Evolutionary conservation across 192 early-diverging fungal genomes (phyloP).

Genomic region (Mortierella alpina): DNA sequence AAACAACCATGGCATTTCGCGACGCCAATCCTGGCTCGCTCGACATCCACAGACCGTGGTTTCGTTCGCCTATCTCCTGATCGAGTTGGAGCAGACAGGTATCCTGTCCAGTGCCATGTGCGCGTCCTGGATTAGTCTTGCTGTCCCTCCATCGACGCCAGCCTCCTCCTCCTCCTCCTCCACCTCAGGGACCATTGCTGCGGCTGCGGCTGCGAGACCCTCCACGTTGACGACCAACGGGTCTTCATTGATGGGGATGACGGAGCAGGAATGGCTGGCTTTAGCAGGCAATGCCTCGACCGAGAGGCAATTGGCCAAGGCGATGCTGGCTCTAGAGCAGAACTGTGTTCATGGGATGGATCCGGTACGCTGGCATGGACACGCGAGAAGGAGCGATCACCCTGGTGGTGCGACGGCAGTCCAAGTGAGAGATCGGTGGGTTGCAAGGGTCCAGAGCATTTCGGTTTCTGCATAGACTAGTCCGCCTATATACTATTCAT

Average conservation of each 20-base stretch:
- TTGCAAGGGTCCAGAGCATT: too few species aligned
- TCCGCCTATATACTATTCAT: too few species aligned
- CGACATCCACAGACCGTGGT: conserved; percentile 24
- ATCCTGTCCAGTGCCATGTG: conserved; percentile 24
- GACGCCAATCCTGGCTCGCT: conserved; percentile 17
- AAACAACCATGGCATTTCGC: not conserved
- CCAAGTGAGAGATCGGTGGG: too few species aligned
- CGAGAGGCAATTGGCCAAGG: conserved; percentile 22
- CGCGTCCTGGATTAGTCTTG: conserved; percentile 4
- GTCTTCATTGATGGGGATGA: not conserved
- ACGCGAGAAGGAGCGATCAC: not conserved
- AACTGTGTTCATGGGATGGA: conserved; percentile 21
- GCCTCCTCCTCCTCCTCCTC: not conserved
- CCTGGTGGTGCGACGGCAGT: not conserved
- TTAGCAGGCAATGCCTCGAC: conserved; percentile 31
- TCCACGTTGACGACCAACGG: not conserved
- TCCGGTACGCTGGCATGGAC: conserved; percentile 7
- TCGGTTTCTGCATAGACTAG: too few species aligned
- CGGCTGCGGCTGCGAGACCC: not conserved
- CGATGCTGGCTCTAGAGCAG: conserved; percentile 27
- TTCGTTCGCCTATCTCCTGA: conserved; percentile 37
- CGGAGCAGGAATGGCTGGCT: conserved; percentile 36
- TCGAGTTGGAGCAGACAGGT: conserved; percentile 36
- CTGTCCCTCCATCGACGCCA: not conserved
- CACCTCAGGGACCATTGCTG: not conserved